Evolutionary conservation across 192 early-diverging fungal genomes (phyloP).

Genomic region (Coemansia sp.): DNA sequence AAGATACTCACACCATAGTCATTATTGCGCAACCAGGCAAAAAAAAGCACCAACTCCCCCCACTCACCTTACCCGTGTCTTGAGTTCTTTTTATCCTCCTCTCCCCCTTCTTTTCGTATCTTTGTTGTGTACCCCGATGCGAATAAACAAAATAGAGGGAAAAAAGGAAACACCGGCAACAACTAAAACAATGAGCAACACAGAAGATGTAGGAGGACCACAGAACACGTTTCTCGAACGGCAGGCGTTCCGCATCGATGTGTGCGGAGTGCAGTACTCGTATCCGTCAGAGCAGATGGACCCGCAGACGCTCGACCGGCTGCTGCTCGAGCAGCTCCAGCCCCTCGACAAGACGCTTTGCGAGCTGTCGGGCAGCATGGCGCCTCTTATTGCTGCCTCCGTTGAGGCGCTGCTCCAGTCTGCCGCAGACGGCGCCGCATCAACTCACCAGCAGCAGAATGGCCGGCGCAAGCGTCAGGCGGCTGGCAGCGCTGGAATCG

Average conservation of each 20-base stretch:
- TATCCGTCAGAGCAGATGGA: constrained; percentile 30
- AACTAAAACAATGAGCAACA: neutral
- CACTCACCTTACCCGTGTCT: no score
- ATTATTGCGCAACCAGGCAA: no score
- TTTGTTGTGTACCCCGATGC: neutral
- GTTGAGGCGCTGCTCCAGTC: constrained; percentile 22
- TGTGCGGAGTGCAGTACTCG: constrained; percentile 47
- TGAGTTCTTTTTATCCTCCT: neutral
- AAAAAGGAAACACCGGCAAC: neutral
- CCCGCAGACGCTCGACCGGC: constrained; percentile 15
- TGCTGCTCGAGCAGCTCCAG: constrained; percentile 17
- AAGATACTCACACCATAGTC: no score
- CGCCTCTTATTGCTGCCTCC: constrained; percentile 13
- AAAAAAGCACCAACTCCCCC: no score
- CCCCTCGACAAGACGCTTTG: constrained; percentile 15
- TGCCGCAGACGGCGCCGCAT: constrained; percentile 1
- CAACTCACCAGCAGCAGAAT: neutral
- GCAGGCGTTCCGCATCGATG: constrained; percentile 48
- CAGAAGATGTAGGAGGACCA: neutral
- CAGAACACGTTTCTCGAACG: constrained; percentile 15
- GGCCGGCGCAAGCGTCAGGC: neutral
- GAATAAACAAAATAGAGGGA: neutral
- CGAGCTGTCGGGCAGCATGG: constrained; percentile 15
- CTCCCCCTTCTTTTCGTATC: neutral
- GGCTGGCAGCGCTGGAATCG: constrained; percentile 1